Conservation (phyloP, 805 yeast species). For the Tetrapisispora pingtungensis region DNA sequence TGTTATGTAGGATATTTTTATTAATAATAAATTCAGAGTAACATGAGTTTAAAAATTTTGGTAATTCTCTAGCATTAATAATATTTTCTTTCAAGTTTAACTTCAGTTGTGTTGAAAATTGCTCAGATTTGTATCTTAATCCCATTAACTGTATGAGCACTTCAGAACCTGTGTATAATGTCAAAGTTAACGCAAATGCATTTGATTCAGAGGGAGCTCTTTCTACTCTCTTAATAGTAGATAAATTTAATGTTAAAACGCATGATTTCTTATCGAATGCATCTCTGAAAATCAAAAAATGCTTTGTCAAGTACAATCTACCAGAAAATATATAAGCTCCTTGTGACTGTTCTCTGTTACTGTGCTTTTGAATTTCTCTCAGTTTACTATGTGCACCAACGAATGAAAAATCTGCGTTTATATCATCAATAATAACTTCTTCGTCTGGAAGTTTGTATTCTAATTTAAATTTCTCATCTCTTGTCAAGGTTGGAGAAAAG, state of each 20-base stretch:
- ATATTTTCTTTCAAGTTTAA: conserved; percentile 52
- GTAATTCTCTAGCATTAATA: conserved; percentile 49
- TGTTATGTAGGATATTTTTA: conserved; percentile 30
- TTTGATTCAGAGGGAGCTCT: conserved; percentile 67
- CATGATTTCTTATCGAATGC: conserved; percentile 59
- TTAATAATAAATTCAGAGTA: conserved; percentile 81
- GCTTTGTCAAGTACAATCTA: conserved; percentile 59
- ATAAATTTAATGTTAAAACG: conserved; percentile 58
- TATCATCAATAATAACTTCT: conserved; percentile 56
- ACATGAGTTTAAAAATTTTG: conserved; percentile 55
- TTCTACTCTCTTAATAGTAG: conserved; percentile 76
- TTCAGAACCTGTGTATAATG: conserved; percentile 54
- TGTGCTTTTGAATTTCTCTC: conserved; percentile 7
- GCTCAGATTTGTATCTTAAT: conserved; percentile 65
- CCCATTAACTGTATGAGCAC: conserved; percentile 70
- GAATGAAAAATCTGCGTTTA: conserved; percentile 51
- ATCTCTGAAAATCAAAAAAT: conserved; percentile 66
- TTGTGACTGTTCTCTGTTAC: conserved; percentile 4
- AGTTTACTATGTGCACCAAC: conserved; percentile 18
- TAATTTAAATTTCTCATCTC: conserved; percentile 60
- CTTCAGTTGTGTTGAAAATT: conserved; percentile 63
- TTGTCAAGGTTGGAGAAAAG: conserved; percentile 36
- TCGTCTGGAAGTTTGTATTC: conserved; percentile 63
- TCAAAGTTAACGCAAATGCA: conserved; percentile 67
- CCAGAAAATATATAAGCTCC: conserved; percentile 43